A percentile compares a stretch with the other conserved stretches of the same genome.
These are phyloP conservation scores for Pseudodiploospora longispora DNA, from an alignment of 2,329 filamentous ascomycete genomes.

Conservation along the genomic window DNA sequence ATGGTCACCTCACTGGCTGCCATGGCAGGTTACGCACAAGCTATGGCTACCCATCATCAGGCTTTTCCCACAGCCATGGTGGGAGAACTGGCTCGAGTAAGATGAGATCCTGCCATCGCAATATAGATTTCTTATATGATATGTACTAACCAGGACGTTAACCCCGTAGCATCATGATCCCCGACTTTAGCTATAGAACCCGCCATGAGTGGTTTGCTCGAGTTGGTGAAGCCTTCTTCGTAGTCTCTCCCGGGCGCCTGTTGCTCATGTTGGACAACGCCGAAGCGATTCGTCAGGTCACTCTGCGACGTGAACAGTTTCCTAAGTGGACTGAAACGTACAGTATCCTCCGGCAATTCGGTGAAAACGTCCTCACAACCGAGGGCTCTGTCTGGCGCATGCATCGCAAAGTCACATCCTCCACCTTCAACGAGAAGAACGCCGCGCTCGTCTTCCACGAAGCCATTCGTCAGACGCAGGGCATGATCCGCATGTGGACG, in stretches of 20 bases:
- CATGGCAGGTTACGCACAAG: slow-evolving; percentile 48
- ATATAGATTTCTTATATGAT: not conserved
- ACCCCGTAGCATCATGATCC: slow-evolving; percentile 36
- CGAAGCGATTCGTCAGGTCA: slow-evolving; percentile 58
- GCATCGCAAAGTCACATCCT: slow-evolving; percentile 64
- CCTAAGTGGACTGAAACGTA: slow-evolving; percentile 36
- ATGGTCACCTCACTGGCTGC: slow-evolving; percentile 38
- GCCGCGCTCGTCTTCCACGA: slow-evolving; percentile 59
- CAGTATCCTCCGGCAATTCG: slow-evolving; percentile 41
- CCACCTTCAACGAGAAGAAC: slow-evolving; percentile 71
- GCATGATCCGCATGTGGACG: slow-evolving; percentile 53
- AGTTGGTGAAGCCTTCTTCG: slow-evolving; percentile 55
- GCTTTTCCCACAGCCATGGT: slow-evolving; percentile 45
- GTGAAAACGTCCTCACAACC: slow-evolving; percentile 62
- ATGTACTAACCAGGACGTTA: slow-evolving; percentile 16
- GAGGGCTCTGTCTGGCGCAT: slow-evolving; percentile 63
- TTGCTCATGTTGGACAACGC: slow-evolving; percentile 53
- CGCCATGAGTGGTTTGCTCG: slow-evolving; percentile 50
- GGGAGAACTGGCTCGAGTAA: slow-evolving; percentile 53
- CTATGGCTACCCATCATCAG: slow-evolving; percentile 50
- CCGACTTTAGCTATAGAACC: slow-evolving; percentile 51
- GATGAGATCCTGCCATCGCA: slow-evolving; percentile 16
- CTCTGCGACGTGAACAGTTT: slow-evolving; percentile 59
- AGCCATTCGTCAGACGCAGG: slow-evolving; percentile 51
- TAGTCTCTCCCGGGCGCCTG: slow-evolving; percentile 50